Evolutionary conservation across 129 eudicot genomes (phyloP).

Genomic region (Sambucus nigra): DNA sequence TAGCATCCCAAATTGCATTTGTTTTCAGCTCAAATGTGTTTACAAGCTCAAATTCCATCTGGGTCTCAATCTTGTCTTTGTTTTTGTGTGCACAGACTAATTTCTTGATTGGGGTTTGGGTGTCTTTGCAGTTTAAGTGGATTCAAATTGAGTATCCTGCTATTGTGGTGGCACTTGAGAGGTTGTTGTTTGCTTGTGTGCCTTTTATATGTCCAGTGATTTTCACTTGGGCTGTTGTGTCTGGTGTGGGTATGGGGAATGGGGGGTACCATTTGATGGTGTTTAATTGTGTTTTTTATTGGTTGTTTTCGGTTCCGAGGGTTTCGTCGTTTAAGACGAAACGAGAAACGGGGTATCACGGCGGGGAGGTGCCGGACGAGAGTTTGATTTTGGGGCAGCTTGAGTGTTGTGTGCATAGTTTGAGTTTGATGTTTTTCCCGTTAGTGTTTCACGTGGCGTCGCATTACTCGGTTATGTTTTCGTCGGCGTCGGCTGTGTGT

Average conservation of each 20-base stretch:
- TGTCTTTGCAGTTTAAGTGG: conserved; percentile 97
- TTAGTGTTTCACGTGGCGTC: conserved; percentile 70
- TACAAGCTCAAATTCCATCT: conserved; percentile 34
- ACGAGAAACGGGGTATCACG: conserved; percentile 64
- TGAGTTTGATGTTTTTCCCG: conserved; percentile 60
- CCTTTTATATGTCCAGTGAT: conserved; percentile 53
- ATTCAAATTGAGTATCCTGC: conserved; percentile 85
- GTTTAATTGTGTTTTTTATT: conserved; percentile 66
- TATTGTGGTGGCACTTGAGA: conserved; percentile 74
- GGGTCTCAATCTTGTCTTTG: conserved; percentile 45
- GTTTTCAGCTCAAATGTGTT: conserved; percentile 59
- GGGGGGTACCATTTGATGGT: conserved; percentile 70
- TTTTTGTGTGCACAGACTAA: conserved; percentile 53
- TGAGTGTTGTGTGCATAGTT: conserved; percentile 84
- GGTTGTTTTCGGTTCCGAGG: conserved; percentile 80
- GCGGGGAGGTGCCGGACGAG: conserved; percentile 79
- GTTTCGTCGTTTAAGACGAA: conserved; percentile 69
- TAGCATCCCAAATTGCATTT: conserved; percentile 72
- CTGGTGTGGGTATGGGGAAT: conserved; percentile 78
- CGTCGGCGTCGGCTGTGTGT: conserved; percentile 55
- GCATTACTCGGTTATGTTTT: conserved; percentile 50
- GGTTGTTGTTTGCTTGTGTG: conserved; percentile 68
- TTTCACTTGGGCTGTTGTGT: conserved; percentile 86
- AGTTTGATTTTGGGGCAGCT: conserved; percentile 66
- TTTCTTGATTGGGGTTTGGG: conserved; percentile 87